Evolutionary conservation across 805 yeast genomes (phyloP).

Genomic region (Candida railenensis): DNA sequence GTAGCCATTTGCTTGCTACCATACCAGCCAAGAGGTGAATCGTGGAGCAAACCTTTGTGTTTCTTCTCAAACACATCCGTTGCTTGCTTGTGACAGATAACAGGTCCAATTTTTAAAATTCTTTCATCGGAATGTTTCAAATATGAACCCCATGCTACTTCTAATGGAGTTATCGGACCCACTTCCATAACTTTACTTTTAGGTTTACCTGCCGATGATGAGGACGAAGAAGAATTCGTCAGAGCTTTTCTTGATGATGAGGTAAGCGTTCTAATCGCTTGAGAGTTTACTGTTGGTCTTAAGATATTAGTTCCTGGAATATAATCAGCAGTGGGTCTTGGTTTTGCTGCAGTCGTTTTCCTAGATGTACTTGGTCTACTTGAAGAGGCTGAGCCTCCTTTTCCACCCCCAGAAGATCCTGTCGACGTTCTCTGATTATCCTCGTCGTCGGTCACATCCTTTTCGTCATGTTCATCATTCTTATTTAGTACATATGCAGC

Average conservation of each 20-base stretch:
- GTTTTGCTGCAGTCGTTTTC: conserved; percentile 23
- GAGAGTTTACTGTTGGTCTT: conserved; percentile 47
- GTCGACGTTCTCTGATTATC: conserved; percentile 11
- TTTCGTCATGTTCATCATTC: conserved; percentile 12
- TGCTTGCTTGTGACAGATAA: conserved; percentile 42
- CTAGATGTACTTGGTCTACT: conserved; percentile 9
- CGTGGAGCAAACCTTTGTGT: conserved; percentile 55
- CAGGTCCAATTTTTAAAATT: conserved; percentile 55
- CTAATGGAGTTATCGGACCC: conserved; percentile 51
- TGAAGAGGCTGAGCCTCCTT: conserved; percentile 15
- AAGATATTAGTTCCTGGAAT: conserved; percentile 62
- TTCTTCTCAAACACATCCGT: conserved; percentile 57
- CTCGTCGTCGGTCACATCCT: conserved; percentile 13
- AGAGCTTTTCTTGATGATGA: conserved; percentile 10
- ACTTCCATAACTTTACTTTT: conserved; percentile 34
- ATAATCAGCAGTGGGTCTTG: conserved; percentile 30
- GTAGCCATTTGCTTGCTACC: conserved; percentile 18
- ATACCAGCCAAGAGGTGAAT: conserved; percentile 51
- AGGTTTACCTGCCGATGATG: conserved; percentile 12
- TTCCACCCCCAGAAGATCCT: not conserved
- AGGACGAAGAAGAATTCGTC: conserved; percentile 2
- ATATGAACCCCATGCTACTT: conserved; percentile 57
- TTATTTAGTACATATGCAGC: conserved; percentile 41
- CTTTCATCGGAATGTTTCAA: conserved; percentile 59
- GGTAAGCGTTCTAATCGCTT: conserved; percentile 10